Evolutionary conservation across 2,329 filamentous ascomycete species (phyloP).

Genomic region (Lecanicillium sp.): DNA sequence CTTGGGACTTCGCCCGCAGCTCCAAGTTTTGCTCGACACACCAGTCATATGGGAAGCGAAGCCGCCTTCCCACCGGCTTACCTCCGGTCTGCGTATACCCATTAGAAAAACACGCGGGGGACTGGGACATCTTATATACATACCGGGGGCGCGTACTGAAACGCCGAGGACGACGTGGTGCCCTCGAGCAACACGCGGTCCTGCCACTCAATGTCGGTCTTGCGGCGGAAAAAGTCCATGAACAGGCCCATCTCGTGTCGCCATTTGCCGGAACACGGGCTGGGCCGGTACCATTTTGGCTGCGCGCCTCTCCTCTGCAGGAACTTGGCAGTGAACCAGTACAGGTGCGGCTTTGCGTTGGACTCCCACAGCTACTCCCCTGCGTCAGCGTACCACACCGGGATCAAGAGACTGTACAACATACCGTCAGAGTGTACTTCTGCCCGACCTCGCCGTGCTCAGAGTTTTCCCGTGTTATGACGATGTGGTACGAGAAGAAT

Average conservation of each 20-base stretch:
- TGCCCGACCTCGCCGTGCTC: constrained; percentile 44
- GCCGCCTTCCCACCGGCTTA: constrained; percentile 32
- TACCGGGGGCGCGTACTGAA: constrained; percentile 44
- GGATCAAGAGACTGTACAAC: constrained; percentile 22
- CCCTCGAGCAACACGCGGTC: constrained; percentile 37
- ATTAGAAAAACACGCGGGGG: not conserved
- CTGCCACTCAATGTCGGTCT: constrained; percentile 56
- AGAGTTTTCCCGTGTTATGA: constrained; percentile 48
- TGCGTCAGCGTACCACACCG: not conserved
- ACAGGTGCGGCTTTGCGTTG: constrained; percentile 50
- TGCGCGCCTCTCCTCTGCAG: constrained; percentile 34
- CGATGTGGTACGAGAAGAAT: constrained; percentile 58
- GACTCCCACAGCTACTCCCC: constrained; percentile 61
- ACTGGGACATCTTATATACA: constrained; percentile 21
- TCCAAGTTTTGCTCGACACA: constrained; percentile 30
- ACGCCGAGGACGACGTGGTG: constrained; percentile 27
- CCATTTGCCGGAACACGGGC: constrained; percentile 33
- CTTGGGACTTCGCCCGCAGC: constrained; percentile 24
- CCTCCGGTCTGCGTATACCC: constrained; percentile 26
- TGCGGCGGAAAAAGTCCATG: constrained; percentile 48
- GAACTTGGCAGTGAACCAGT: constrained; percentile 52
- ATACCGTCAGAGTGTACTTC: constrained; percentile 54
- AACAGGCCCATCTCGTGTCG: constrained; percentile 44
- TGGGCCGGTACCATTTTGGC: constrained; percentile 33
- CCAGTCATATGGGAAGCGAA: constrained; percentile 27